Base-by-base conservation (phyloP, 1,284 basidiomycete species). In the Sporisorium reilianum region DNA sequence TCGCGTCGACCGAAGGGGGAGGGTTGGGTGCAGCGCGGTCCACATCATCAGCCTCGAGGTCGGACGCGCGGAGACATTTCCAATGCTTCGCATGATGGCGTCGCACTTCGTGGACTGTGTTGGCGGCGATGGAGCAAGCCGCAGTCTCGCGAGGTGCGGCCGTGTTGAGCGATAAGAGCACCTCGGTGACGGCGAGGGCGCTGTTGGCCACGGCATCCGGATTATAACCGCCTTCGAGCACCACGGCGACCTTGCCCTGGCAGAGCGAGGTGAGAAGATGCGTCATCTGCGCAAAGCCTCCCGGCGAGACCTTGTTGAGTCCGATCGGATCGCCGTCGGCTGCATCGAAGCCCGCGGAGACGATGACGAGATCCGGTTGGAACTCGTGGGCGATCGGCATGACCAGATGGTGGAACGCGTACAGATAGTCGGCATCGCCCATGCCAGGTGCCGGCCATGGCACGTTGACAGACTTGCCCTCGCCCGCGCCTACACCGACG, bases 381-480 rank as follows among this genome's bases (percentile, higher is more conserved):
- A 97, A 99, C 85, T 99, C 96, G 85, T 93, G 89, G 0, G 94
- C 95, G 71, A 99, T 96, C 0, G 97, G 97, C 93, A 99, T 95
- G 49, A 99, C 89, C 50, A 99, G 89, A 79, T 91, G 91, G 80
- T 97, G 93, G 86, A 99, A 99, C 0, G 97, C 96, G 80, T 96
- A 91, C 26, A 99, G 88, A 81, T 99, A 99, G 83, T 99, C 97
- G 23, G 92, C 93, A 80, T 99, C 96, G 4, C 90, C 90, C 91
- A 97, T 97, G 5, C 92, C 94, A 20, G 86, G 87, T 50, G 89
- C 88, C 0, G 95, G 93, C 95, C 97, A 99, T 0, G 97, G 95
- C 48, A 99, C 90, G 84, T 99, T 99, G 78, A 99, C 94, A 57
- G 90, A 94, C 85, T 91, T 95, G 81, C 67, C 65, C 64, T 90